Evolutionary conservation across 768 basidiomycete species (phyloP), one percentile per base, ranked within the genome.

Genomic region (Mycena belliarum): DNA sequence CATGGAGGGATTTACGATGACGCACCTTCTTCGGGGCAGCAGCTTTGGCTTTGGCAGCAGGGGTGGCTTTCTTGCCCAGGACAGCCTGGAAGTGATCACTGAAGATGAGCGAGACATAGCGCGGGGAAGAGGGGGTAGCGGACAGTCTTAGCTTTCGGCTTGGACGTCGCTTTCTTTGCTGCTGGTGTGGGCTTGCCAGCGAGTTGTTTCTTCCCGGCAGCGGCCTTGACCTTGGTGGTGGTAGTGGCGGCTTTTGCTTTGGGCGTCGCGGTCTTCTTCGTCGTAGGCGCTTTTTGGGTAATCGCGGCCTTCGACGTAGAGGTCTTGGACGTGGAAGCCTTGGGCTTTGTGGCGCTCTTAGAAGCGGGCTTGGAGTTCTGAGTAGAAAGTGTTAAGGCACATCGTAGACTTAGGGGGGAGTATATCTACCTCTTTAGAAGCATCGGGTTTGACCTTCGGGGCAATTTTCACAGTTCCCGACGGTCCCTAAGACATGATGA

Each of bases 381-480:
- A 6, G n/a, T 12, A 41, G 15, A 8, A 35, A 8, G 3, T 7
- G 1, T 10, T 35, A 7, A 45, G 47, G 6, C 10, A 47, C n/a
- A n/a, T 10, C 3, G 16, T 18, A 25, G 4, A n/a, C 21, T 4
- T 24, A 25, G 11, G 9, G 6, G 18, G n/a, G 12, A 25, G 35
- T 8, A 35, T 24, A 55, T 52, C 12, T 2, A 63, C 62, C 57
- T 63, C 62, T 35, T 63, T 59, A 4, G 40, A 51, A 10, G 52
- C 37, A 15, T 57, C 51, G 35, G 20, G 8, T 12, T 26, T 46
- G 3, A 48, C 68, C 75, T 87, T 88, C 25, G 82, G 80, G 1
- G 82, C 79, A 11, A 87, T 77, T 74, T 86, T 87, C 61, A 89
- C 82, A 66, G 84, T 83, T 55, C 87, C 87, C n/a, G 82, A 81